Percentiles rank a stretch among this genome's conserved stretches.
Conservation (phyloP, 805 yeast genomes). For the Yamadazyma sp. region DNA sequence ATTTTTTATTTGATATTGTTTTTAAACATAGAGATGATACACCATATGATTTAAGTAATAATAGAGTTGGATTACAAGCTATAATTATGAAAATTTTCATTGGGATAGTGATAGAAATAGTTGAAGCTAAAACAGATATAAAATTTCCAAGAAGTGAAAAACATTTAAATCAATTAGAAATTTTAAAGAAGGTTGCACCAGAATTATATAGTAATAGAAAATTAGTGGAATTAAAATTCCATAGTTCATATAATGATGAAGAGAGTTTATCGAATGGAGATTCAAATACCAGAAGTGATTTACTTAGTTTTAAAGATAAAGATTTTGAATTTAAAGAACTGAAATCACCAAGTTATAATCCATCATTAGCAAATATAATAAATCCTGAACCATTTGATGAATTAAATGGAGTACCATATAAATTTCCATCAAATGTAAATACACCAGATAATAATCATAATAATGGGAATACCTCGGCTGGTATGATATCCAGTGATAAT, state of each 20-base stretch:
- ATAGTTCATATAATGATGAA: conserved; percentile 6
- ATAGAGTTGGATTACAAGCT: conserved; percentile 1
- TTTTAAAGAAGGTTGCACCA: conserved; percentile 9
- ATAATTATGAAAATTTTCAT: conserved; percentile 13
- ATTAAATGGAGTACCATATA: neutral
- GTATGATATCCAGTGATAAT: no score
- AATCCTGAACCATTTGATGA: conserved; percentile 11
- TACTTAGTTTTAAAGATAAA: neutral
- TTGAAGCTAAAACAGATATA: conserved; percentile 5
- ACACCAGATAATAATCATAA: no score
- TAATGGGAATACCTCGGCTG: neutral
- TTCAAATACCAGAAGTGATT: neutral
- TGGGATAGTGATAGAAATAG: conserved; percentile 7
- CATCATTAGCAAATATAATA: conserved; percentile 22
- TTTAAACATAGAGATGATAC: neutral
- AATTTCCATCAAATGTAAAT: no score
- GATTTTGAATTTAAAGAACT: neutral
- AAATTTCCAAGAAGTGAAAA: neutral
- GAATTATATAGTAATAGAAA: conserved; percentile 6
- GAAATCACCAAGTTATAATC: conserved; percentile 19
- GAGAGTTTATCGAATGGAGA: conserved; percentile 4
- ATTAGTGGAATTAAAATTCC: neutral
- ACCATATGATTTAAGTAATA: neutral
- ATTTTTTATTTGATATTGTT: conserved; percentile 8
- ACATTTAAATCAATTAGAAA: conserved; percentile 6